These are phyloP conservation scores for Amanita brunnescens DNA, from an alignment of 768 basidiomycete genomes.

Conservation along the genomic window DNA sequence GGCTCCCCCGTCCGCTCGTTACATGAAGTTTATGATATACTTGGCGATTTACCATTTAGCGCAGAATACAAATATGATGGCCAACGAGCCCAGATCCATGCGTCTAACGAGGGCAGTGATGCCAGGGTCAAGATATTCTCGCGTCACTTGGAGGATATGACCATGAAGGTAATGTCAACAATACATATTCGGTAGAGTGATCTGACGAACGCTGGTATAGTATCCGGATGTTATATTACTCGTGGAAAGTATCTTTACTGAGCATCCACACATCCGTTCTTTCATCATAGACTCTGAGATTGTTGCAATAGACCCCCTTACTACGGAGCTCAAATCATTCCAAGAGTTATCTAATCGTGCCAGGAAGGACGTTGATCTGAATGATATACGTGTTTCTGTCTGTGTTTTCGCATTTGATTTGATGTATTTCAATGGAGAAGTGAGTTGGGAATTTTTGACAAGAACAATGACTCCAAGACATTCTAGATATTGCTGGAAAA, in stretches of 20 bases:
- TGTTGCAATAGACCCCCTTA: conserved; percentile 66
- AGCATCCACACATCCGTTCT: conserved; percentile 34
- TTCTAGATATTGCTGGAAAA: conserved; percentile 55
- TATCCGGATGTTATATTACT: conserved; percentile 76
- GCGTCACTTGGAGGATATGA: conserved; percentile 89
- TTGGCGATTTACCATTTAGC: conserved; percentile 59
- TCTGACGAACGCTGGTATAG: conserved; percentile 24
- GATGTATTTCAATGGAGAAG: conserved; percentile 78
- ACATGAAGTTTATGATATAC: conserved; percentile 69
- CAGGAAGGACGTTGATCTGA: conserved; percentile 70
- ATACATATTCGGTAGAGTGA: conserved; percentile 2
- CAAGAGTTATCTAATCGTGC: conserved; percentile 83
- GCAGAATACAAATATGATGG: conserved; percentile 94
- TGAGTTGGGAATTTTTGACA: conserved; percentile 24
- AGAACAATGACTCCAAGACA: background rate
- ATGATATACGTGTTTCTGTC: conserved; percentile 69
- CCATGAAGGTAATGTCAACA: conserved; percentile 51
- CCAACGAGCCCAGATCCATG: conserved; percentile 79
- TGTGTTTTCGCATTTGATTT: conserved; percentile 86
- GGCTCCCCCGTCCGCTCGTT: conserved; percentile 83
- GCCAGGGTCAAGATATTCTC: conserved; percentile 63
- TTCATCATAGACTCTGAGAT: conserved; percentile 85
- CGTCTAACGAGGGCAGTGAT: conserved; percentile 20
- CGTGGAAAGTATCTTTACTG: conserved; percentile 40
- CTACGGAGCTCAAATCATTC: conserved; percentile 64